Evolutionary conservation across 2,329 filamentous ascomycete genomes (phyloP).

Genomic region (Ascochyta lentis): DNA sequence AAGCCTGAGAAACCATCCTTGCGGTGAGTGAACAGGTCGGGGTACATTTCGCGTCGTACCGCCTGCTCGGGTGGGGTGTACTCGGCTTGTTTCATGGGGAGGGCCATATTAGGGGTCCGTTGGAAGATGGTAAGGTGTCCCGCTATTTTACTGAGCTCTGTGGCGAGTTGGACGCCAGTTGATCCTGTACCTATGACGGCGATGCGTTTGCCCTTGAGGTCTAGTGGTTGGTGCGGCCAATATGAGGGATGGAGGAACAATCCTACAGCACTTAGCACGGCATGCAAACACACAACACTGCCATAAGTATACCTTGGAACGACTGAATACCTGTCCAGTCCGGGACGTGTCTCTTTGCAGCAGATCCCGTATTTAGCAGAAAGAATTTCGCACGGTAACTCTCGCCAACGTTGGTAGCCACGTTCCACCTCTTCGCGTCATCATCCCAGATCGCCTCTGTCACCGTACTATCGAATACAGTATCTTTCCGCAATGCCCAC

Average conservation of each 20-base stretch:
- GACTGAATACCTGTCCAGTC: constrained; percentile 45
- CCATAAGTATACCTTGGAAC: constrained; percentile 26
- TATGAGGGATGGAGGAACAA: constrained; percentile 62
- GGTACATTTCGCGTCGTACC: constrained; percentile 37
- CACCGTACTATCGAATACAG: constrained; percentile 53
- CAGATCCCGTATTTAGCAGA: constrained; percentile 56
- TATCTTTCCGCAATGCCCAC: constrained; percentile 31
- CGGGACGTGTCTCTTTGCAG: constrained; percentile 54
- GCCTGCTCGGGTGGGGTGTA: constrained; percentile 53
- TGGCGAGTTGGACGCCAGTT: constrained; percentile 66
- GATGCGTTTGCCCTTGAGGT: constrained; percentile 61
- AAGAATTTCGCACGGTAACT: constrained; percentile 53
- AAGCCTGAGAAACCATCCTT: constrained; percentile 26
- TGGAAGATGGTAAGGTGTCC: constrained; percentile 64
- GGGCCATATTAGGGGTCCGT: constrained; percentile 58
- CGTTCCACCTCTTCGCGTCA: constrained; percentile 50
- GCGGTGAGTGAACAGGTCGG: constrained; percentile 15
- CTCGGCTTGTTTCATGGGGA: constrained; percentile 33
- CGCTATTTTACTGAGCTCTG: constrained; percentile 62
- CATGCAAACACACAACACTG: too few species aligned
- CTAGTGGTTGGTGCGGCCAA: constrained; percentile 62
- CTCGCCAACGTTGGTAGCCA: constrained; percentile 52
- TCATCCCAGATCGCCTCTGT: constrained; percentile 52
- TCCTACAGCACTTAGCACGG: constrained; percentile 3
- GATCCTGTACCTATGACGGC: constrained; percentile 67